Percentiles rank a stretch among this genome's conserved stretches.
phyloP scores from a whole-genome alignment of 768 basidiomycete species.

The Plicaturopsis crispa region DNA sequence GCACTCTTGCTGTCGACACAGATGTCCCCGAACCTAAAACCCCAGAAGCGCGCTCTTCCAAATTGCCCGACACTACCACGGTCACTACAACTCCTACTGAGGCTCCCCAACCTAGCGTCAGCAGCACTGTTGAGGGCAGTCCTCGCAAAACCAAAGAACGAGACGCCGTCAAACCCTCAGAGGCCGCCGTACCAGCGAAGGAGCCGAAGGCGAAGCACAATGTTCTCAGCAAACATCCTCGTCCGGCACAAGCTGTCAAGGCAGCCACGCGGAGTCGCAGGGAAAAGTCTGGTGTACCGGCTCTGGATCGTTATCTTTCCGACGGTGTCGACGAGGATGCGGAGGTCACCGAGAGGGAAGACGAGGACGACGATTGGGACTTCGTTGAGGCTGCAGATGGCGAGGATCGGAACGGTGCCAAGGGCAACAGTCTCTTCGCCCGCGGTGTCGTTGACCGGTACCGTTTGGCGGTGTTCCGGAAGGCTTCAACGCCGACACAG shows the following conservation, averaged over 20 bases:
- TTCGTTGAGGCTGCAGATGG: slow-evolving; percentile 73
- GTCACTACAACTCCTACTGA: slow-evolving; percentile 1
- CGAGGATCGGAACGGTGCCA: slow-evolving; percentile 78
- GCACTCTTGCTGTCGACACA: slow-evolving; percentile 22
- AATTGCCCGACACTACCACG: slow-evolving; percentile 17
- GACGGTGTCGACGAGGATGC: slow-evolving; percentile 44
- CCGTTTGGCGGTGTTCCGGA: slow-evolving; percentile 77
- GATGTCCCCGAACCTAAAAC: slow-evolving; percentile 60
- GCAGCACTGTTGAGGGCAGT: slow-evolving; percentile 22
- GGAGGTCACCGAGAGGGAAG: slow-evolving; percentile 31
- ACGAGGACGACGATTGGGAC: slow-evolving; percentile 89
- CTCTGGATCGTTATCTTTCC: slow-evolving; percentile 65
- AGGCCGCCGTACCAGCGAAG: slow-evolving; percentile 19
- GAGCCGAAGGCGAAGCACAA: slow-evolving; percentile 23
- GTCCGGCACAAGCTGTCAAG: too few species aligned
- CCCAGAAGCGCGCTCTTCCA: slow-evolving; percentile 54
- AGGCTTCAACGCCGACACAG: slow-evolving; percentile 59
- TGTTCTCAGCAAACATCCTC: too few species aligned
- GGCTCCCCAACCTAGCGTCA: slow-evolving; percentile 17
- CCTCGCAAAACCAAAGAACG: slow-evolving; percentile 13
- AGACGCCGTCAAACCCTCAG: slow-evolving; percentile 14
- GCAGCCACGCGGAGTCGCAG: slow-evolving; percentile 38
- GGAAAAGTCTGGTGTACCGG: slow-evolving; percentile 79
- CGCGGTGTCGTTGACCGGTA: slow-evolving; percentile 91
- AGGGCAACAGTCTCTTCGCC: slow-evolving; percentile 77